Conservation (phyloP, 2,329 filamentous ascomycete species). For the Exophiala sp. region DNA sequence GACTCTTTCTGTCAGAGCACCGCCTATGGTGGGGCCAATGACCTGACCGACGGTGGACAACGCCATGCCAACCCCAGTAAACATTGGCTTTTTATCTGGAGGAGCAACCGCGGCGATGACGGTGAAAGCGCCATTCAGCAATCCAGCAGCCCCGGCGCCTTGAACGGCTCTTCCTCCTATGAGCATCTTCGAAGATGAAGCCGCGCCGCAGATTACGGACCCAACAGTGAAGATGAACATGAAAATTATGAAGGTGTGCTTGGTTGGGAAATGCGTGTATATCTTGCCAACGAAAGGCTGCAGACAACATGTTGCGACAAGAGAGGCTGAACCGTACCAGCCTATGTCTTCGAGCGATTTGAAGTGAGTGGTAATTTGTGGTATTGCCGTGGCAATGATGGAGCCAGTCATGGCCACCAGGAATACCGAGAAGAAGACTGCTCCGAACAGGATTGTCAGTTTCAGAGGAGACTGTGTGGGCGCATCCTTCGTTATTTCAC, state of each 20-base stretch:
- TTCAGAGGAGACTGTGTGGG: slow-evolving; percentile 8
- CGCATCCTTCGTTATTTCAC: neutral
- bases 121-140: slow-evolving; percentile 44
- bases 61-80: slow-evolving; percentile 33
- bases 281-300: slow-evolving; percentile 46
- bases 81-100: slow-evolving; percentile 34
- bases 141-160: slow-evolving; percentile 34
- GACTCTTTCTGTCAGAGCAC: slow-evolving; percentile 37
- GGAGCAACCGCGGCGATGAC: slow-evolving; percentile 33
- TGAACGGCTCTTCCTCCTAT: slow-evolving; percentile 36
- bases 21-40: slow-evolving; percentile 43
- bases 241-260: slow-evolving; percentile 32
- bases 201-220: slow-evolving; percentile 31
- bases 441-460: slow-evolving; percentile 31
- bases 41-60: slow-evolving; percentile 39
- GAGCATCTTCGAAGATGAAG: slow-evolving; percentile 30
- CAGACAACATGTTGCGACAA: slow-evolving; percentile 42
- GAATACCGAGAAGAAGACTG: slow-evolving; percentile 46
- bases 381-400: slow-evolving; percentile 49
- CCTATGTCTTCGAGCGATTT: slow-evolving; percentile 19
- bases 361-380: slow-evolving; percentile 36
- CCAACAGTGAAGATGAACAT: slow-evolving; percentile 34
- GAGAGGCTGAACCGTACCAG: slow-evolving; percentile 36
- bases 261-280: slow-evolving; percentile 44
- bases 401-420: slow-evolving; percentile 52